Evolutionary conservation across 768 basidiomycete species (phyloP).

Genomic region (Mycena metata): DNA sequence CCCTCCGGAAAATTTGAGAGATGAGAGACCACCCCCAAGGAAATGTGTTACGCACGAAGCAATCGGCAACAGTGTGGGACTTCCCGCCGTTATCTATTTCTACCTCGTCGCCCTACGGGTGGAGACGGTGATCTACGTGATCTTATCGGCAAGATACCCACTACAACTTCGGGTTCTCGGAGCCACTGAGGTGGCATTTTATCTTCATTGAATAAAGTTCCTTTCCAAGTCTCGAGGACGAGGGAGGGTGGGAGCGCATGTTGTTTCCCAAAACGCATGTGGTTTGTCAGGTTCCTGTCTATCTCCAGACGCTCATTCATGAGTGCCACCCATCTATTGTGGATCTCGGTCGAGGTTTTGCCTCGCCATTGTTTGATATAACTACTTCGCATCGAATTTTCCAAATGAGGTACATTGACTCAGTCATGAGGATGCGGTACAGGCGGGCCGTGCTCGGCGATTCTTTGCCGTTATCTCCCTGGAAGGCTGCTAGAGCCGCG

Average conservation of each 20-base stretch:
- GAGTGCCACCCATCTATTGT: conserved; percentile 17
- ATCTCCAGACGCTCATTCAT: conserved; percentile 21
- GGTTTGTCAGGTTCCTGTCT: background rate
- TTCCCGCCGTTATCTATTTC: no score
- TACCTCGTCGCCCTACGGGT: no score
- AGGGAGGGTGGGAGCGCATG: background rate
- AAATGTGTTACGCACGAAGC: no score
- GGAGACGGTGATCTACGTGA: no score
- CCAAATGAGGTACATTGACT: conserved; percentile 36
- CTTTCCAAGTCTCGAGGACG: conserved; percentile 28
- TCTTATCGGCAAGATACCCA: conserved; percentile 27
- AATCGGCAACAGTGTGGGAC: no score
- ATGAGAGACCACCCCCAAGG: no score
- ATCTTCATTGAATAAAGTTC: conserved; percentile 2
- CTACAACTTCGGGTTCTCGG: conserved; percentile 31
- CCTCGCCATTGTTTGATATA: conserved; percentile 16
- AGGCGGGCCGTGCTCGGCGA: background rate
- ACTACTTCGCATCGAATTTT: conserved; percentile 34
- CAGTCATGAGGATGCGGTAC: conserved; percentile 33
- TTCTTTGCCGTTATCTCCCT: background rate
- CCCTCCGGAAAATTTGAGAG: no score
- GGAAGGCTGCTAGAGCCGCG: background rate
- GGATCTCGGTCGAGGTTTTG: conserved; percentile 1
- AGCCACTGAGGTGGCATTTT: conserved; percentile 29
- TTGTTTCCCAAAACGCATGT: background rate